Conservation (phyloP, 331 rosid species). For the Acacia concinna region DNA sequence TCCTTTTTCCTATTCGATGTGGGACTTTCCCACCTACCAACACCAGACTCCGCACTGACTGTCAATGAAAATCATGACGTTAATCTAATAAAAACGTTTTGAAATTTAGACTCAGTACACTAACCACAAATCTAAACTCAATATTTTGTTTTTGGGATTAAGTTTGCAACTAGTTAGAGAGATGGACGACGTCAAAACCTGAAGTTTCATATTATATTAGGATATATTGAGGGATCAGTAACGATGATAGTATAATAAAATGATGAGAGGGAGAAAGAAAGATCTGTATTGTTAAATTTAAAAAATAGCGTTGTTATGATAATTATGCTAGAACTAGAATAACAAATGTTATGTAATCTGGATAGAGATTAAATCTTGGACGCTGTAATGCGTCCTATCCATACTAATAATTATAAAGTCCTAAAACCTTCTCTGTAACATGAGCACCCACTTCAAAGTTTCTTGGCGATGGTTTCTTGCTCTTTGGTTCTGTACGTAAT, state of each 20-base stretch:
- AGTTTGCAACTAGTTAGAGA: not conserved
- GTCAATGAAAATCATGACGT: not conserved
- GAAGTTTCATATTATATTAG: not conserved
- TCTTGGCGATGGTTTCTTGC: constrained; percentile 1
- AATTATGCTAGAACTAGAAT: not conserved
- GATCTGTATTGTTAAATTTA: not conserved
- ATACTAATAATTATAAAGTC: not conserved
- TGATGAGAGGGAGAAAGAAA: not conserved
- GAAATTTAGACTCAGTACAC: not conserved
- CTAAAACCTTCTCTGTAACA: not conserved
- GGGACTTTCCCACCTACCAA: no score
- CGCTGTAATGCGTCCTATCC: not conserved
- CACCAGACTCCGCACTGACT: no score
- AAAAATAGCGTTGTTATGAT: not conserved
- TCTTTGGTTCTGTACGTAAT: not conserved
- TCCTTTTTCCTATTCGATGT: no score
- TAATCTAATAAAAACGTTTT: not conserved
- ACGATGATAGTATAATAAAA: not conserved
- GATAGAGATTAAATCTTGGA: not conserved
- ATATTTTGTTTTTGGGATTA: not conserved
- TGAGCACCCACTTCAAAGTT: not conserved
- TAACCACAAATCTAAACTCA: not conserved
- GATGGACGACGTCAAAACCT: not conserved
- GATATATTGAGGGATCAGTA: not conserved
- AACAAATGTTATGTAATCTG: not conserved